phyloP scores from a whole-genome alignment of 2,329 filamentous ascomycete genomes.

The Trichoderma sp. region DNA sequence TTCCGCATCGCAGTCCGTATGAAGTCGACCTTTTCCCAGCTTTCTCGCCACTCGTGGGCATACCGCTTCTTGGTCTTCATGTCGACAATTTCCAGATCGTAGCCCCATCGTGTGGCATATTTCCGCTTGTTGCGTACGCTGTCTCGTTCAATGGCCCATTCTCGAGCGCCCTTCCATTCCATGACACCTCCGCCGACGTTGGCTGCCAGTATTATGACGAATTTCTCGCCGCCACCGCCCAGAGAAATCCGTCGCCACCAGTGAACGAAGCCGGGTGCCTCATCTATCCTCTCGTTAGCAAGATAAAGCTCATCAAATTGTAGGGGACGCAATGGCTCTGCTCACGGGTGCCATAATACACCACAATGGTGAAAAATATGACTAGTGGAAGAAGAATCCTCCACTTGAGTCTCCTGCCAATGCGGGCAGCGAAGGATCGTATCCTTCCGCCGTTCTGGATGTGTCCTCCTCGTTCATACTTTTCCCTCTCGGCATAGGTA shows the following conservation, averaged over 20 bases:
- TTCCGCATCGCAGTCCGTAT: conserved; percentile 85
- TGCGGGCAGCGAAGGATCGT: conserved; percentile 46
- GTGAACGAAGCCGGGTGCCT: conserved; percentile 48
- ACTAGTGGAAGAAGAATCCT: conserved; percentile 58
- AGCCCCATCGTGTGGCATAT: conserved; percentile 86
- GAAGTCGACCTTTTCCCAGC: conserved; percentile 98
- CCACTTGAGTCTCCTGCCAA: conserved; percentile 65
- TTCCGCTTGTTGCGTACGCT: conserved; percentile 93
- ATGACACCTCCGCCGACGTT: conserved; percentile 97
- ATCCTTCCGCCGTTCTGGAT: conserved; percentile 47
- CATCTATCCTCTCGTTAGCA: neutral
- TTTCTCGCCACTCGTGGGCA: conserved; percentile 97
- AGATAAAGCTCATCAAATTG: neutral
- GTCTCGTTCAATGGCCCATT: conserved; percentile 98
- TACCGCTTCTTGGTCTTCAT: conserved; percentile 99
- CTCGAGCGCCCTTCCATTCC: conserved; percentile 96
- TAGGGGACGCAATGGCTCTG: conserved; percentile 27
- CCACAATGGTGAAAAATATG: conserved; percentile 58
- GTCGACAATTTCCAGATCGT: conserved; percentile 93
- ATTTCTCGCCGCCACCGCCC: conserved; percentile 84
- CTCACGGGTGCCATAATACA: conserved; percentile 75
- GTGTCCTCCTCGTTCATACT: conserved; percentile 57
- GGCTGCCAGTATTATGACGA: conserved; percentile 87
- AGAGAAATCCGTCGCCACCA: conserved; percentile 69
- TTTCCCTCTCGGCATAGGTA: conserved; percentile 75